A percentile compares a stretch with the other conserved stretches of the same genome.
phyloP scores from a whole-genome alignment of 2,329 filamentous ascomycete genomes.

The Venturia nashicola region DNA sequence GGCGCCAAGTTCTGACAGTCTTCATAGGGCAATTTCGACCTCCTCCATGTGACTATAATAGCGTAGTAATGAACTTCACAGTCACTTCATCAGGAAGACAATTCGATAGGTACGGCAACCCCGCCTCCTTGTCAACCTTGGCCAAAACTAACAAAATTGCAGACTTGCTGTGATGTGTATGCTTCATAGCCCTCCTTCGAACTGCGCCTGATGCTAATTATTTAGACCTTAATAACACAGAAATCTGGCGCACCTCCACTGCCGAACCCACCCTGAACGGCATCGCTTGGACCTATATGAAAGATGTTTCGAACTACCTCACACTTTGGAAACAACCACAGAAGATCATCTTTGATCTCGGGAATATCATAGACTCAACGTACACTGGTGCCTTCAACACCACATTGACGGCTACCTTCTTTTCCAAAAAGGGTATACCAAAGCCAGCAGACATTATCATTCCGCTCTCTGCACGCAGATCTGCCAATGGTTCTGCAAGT shows the following conservation, averaged over 20 bases:
- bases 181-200: background rate
- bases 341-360: slow-evolving; percentile 69
- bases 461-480: slow-evolving; percentile 5
- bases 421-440: slow-evolving; percentile 19
- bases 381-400: slow-evolving; percentile 67
- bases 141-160: background rate
- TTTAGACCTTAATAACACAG: slow-evolving; percentile 64
- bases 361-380: slow-evolving; percentile 55
- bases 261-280: slow-evolving; percentile 61
- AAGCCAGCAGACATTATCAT: slow-evolving; percentile 4
- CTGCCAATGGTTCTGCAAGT: slow-evolving; percentile 40
- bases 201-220: slow-evolving; percentile 40
- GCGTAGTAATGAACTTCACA: slow-evolving; percentile 65
- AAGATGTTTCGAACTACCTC: slow-evolving; percentile 64
- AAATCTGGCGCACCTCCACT: slow-evolving; percentile 75
- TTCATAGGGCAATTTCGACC: slow-evolving; percentile 50
- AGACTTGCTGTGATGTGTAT: slow-evolving; percentile 8
- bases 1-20: background rate
- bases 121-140: background rate
- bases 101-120: slow-evolving; percentile 39
- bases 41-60: slow-evolving; percentile 58
- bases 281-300: slow-evolving; percentile 64
- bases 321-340: slow-evolving; percentile 57
- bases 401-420: slow-evolving; percentile 64
- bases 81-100: slow-evolving; percentile 60